Evolutionary conservation across 2,329 filamentous ascomycete species (phyloP), one percentile per base, ranked within the genome.

Genomic region (Colletotrichum tanaceti): DNA sequence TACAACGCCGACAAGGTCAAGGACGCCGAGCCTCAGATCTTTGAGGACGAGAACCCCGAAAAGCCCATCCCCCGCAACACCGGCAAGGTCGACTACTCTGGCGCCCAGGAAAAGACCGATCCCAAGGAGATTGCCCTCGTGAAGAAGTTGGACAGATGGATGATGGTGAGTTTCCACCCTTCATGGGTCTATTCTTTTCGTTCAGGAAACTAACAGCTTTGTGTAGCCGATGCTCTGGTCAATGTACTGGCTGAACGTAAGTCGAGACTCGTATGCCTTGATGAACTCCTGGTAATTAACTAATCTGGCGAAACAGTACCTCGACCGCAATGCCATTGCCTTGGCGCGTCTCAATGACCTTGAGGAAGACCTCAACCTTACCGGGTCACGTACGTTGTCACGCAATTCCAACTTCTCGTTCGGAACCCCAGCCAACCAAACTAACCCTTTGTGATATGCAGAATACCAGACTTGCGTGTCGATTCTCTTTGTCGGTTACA

Each of bases 51-150:
- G 16, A 61, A 63, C 50, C 61, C 64, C 20, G 57, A 71, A 60
- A 71, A 71, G 68, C 63, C 64, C 5, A 53, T 74, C 16, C 73
- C 73, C 22, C 70, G 46, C 22, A 65, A 63, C 14, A 57, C 55
- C 10, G 68, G 69, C 38, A 74, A 68, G 39, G 60, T 70, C 44
- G 79, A 81, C 66, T 80, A 81, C 71, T 80, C 78, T 10, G 79
- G 79, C 50, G 79, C 79, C 7, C 74, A 77, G 64, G 76, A 78
- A 70, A 82, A 82, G 73, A 80, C 79, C 3, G 79, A 81, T 50
- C 79, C 79, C 0, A 77, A 73, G 46, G 79, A 82, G 61, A 82
- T 81, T 61, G 77, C 76, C 2, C 74, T 82, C n/a, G 79, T 82
- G 41, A 77, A 75, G 67, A 81, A 81, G 71, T 73, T 82, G 2